phyloP scores from a whole-genome alignment of 2,329 filamentous ascomycete species.

The Dactylella cylindrospora region DNA sequence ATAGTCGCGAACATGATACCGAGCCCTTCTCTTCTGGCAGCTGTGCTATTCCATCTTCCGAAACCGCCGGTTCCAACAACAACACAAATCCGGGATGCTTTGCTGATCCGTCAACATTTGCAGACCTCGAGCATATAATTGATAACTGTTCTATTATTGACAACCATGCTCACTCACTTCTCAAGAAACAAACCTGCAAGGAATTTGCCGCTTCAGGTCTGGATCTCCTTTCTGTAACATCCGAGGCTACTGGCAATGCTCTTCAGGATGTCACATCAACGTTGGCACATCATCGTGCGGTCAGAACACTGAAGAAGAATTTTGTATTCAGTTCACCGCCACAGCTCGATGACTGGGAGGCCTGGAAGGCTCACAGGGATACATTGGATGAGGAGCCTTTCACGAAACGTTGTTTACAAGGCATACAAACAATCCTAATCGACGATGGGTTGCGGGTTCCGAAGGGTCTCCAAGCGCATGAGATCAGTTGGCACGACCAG shows the following conservation, averaged over 20 bases:
- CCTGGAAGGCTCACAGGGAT: constrained; percentile 55
- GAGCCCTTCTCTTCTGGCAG: too few species aligned
- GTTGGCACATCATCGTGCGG: constrained; percentile 69
- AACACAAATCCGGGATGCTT: constrained; percentile 1
- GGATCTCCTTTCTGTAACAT: constrained; percentile 64
- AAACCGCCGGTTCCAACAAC: constrained; percentile 9
- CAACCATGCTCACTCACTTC: constrained; percentile 70
- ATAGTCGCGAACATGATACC: too few species aligned
- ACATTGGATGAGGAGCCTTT: constrained; percentile 59
- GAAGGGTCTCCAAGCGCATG: constrained; percentile 56
- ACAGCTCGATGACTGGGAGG: constrained; percentile 64
- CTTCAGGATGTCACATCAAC: constrained; percentile 64
- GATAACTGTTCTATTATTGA: constrained; percentile 67
- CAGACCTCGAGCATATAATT: constrained; percentile 51
- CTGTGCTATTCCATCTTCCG: too few species aligned
- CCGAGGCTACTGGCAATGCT: constrained; percentile 71
- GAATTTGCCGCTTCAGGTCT: constrained; percentile 8
- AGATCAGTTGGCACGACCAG: constrained; percentile 65
- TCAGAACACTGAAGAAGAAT: constrained; percentile 61
- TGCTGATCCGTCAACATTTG: constrained; percentile 17
- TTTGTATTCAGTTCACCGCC: constrained; percentile 50
- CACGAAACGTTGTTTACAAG: constrained; percentile 62
- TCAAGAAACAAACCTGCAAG: constrained; percentile 56
- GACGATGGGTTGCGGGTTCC: constrained; percentile 22
- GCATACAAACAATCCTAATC: constrained; percentile 34